Conservation (phyloP, 805 yeast genomes). For the Cyberlindnera nakhonratchasimensis region DNA sequence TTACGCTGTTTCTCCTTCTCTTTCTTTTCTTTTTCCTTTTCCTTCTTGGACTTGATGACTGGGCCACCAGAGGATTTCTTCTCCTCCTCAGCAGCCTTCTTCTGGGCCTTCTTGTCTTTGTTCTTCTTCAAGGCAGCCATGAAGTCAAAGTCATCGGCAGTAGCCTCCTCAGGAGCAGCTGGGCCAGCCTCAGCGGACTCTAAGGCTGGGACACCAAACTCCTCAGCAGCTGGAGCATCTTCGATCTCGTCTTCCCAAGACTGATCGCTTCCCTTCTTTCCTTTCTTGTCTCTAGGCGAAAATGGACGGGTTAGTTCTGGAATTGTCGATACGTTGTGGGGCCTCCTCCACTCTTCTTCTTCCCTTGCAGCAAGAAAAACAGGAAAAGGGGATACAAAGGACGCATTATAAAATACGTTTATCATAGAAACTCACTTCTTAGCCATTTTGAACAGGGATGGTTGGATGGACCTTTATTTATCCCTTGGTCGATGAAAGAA, state of each 20-base stretch:
- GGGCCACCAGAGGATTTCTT: constrained; percentile 53
- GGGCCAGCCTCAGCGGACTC: constrained; percentile 26
- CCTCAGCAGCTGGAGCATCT: constrained; percentile 46
- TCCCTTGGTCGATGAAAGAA: background rate
- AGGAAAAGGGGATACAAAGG: too few relatives aligned
- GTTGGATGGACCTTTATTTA: background rate
- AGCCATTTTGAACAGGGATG: constrained; percentile 11
- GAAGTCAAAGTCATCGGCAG: constrained; percentile 57
- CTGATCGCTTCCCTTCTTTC: constrained; percentile 72
- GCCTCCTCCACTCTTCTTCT: background rate
- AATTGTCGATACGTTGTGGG: background rate
- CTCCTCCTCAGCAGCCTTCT: constrained; percentile 50
- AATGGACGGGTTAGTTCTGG: background rate
- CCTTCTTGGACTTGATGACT: constrained; percentile 84
- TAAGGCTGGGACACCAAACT: constrained; percentile 40
- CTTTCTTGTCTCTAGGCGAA: constrained; percentile 55
- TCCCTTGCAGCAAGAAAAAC: too few relatives aligned
- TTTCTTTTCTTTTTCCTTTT: constrained; percentile 91
- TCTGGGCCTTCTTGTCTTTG: constrained; percentile 70
- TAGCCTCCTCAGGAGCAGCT: constrained; percentile 31
- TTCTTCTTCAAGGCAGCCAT: constrained; percentile 79
- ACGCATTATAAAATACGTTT: too few relatives aligned
- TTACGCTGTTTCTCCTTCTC: constrained; percentile 87
- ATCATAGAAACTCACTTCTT: constrained; percentile 22
- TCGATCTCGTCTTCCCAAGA: constrained; percentile 66